Evolutionary conservation across 768 basidiomycete species (phyloP).

Genomic region (Xerocomellus amylosporus): DNA sequence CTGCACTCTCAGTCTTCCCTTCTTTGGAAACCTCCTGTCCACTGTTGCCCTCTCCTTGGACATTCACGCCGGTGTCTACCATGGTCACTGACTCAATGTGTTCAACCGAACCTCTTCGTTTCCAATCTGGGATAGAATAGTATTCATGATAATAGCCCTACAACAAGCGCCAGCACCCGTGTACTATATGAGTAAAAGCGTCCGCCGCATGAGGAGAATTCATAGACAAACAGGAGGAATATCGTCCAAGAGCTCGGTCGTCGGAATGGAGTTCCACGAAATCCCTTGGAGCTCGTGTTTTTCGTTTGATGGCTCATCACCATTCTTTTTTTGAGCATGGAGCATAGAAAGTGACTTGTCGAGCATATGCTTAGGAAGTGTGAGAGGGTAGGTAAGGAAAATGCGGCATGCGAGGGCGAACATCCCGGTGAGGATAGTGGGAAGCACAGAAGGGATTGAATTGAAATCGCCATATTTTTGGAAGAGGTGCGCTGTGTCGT

Average conservation of each 20-base stretch:
- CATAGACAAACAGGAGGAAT: constrained; percentile 50
- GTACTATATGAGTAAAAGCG: constrained; percentile 43
- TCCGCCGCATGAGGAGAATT: constrained; percentile 37
- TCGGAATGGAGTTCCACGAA: constrained; percentile 23
- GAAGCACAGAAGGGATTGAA: constrained; percentile 31
- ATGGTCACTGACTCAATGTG: constrained; percentile 16
- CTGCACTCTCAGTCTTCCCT: constrained; percentile 8
- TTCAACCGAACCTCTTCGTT: constrained; percentile 30
- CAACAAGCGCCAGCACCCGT: constrained; percentile 45
- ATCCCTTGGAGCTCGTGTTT: constrained; percentile 30
- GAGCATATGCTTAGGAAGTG: constrained; percentile 43
- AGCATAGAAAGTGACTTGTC: constrained; percentile 37
- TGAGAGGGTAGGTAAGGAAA: constrained; percentile 49
- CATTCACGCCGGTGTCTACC: neutral
- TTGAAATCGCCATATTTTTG: constrained; percentile 27
- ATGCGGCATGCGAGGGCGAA: constrained; percentile 48
- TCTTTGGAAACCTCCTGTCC: constrained; percentile 24
- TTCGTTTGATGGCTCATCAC: constrained; percentile 27
- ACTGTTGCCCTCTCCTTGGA: neutral
- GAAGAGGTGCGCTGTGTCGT: constrained; percentile 21
- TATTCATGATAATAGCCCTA: constrained; percentile 43
- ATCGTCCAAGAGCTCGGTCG: constrained; percentile 29
- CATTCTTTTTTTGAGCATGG: constrained; percentile 30
- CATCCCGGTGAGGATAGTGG: constrained; percentile 34
- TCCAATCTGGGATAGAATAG: constrained; percentile 34